Conservation (phyloP, 2,329 filamentous ascomycete genomes). For the Colletotrichum agaves region DNA sequence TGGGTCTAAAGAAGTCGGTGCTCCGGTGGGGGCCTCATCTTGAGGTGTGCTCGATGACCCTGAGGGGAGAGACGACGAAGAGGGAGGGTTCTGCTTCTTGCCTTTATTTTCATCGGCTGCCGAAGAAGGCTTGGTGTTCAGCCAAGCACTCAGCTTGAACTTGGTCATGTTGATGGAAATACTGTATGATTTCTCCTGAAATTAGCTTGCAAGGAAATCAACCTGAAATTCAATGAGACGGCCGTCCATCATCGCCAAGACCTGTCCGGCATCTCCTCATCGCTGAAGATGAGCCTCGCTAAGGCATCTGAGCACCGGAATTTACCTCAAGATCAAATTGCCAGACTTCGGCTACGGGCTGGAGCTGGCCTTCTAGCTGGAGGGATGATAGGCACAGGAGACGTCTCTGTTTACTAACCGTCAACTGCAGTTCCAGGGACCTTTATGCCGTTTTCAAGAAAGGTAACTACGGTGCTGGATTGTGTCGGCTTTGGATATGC, state of each 20-base stretch:
- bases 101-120: constrained; percentile 41
- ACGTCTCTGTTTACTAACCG: too few relatives aligned
- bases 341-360: too few relatives aligned
- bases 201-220: neutral
- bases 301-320: neutral
- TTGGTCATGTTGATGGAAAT: constrained; percentile 42
- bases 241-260: too few relatives aligned
- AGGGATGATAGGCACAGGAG: too few relatives aligned
- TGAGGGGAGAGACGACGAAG: constrained; percentile 45
- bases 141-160: constrained; percentile 49
- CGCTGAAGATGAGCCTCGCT: neutral
- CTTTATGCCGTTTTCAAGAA: neutral
- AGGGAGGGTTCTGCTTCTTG: constrained; percentile 49
- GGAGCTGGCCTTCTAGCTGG: too few relatives aligned
- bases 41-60: neutral
- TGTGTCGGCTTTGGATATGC: neutral
- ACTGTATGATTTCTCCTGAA: too few relatives aligned
- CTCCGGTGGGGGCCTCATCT: constrained; percentile 1
- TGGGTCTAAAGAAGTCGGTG: neutral
- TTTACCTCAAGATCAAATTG: neutral
- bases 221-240: too few relatives aligned
- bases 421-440: too few relatives aligned
- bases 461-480: neutral
- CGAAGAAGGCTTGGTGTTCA: constrained; percentile 42
- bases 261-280: neutral